Evolutionary conservation across 768 basidiomycete species (phyloP), one percentile per base, ranked within the genome.

Genomic region (Boletus subcaerulescens): DNA sequence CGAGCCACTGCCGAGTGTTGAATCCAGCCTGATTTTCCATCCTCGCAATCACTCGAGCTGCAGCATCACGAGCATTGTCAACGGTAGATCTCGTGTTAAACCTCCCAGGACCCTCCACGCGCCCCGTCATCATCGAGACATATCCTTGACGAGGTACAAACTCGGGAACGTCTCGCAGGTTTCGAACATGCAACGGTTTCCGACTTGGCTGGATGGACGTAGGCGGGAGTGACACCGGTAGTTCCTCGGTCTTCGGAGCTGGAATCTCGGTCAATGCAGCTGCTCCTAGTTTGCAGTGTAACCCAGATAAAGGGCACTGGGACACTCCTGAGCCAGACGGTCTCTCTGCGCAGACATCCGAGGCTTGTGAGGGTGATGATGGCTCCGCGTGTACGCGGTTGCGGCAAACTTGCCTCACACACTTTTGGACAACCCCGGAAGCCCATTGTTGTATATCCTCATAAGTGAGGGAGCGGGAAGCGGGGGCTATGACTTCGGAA

Each of bases 361-460:
- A 67, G 4, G 42, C 59, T 20, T 67, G 66, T 26, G 67, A 69
- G 8, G 65, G 67, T 24, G 65, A 69, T 1, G 12, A 50, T 42
- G 62, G 66, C n/a, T 56, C 50, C 22, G 33, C 44, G 0, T 32
- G 24, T n/a, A 43, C 29, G 32, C 31, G 65, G 32, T 39, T 50
- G 22, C 45, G 59, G 29, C 53, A 57, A 43, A 57, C 61, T 33
- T 64, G 60, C 40, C 54, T 48, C 12, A 48, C 57, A 24, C 57
- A 66, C 48, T 64, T 69, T 31, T 64, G 64, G 45, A 69, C 64
- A 10, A 67, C 64, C 5, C 64, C 57, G 3, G 61, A 59, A 20
- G 58, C 65, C 65, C 65, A 67, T 29, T 58, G 61, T 39, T 55
- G 61, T 52, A 67, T 67, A 10, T 66, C 65, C 11, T 66, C 65